These are phyloP conservation scores for Paraphoma chrysanthemicola DNA, from an alignment of 2,329 filamentous ascomycete genomes.

Conservation along the genomic window DNA sequence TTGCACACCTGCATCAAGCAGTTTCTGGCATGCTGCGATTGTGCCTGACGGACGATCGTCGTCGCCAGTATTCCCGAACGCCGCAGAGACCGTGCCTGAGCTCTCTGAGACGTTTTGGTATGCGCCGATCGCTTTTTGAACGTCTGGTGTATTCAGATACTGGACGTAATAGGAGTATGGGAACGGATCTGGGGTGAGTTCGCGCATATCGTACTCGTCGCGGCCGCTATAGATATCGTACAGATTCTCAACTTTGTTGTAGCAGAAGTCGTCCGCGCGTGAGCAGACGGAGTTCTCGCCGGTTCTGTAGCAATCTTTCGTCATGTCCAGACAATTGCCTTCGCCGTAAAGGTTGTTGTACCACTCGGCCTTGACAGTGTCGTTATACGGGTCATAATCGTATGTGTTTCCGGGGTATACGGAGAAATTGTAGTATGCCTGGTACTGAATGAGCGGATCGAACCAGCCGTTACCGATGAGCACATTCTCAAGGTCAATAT, in stretches of 20 bases:
- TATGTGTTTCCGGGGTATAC: slow-evolving; percentile 65
- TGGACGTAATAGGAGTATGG: slow-evolving; percentile 61
- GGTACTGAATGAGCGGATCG: slow-evolving; percentile 63
- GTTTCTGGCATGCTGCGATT: slow-evolving; percentile 49
- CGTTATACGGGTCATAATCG: slow-evolving; percentile 61
- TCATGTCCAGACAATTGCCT: slow-evolving; percentile 67
- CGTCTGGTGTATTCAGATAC: slow-evolving; percentile 64
- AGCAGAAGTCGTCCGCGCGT: slow-evolving; percentile 64
- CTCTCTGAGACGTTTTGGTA: slow-evolving; percentile 63
- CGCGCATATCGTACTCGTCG: slow-evolving; percentile 67
- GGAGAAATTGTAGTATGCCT: slow-evolving; percentile 65
- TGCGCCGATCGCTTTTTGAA: slow-evolving; percentile 66
- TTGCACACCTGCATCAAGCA: slow-evolving; percentile 51
- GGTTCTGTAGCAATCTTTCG: slow-evolving; percentile 61
- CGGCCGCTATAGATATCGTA: slow-evolving; percentile 61
- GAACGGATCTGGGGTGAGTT: slow-evolving; percentile 64
- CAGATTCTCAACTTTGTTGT: slow-evolving; percentile 58
- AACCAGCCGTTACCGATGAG: slow-evolving; percentile 67
- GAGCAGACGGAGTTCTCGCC: slow-evolving; percentile 61
- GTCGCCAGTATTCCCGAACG: slow-evolving; percentile 59
- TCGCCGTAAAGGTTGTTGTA: slow-evolving; percentile 67
- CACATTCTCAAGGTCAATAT: slow-evolving; percentile 59
- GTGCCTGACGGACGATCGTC: slow-evolving; percentile 55
- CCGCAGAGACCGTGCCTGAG: slow-evolving; percentile 52
- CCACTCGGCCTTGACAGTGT: slow-evolving; percentile 56